Base-by-base conservation (phyloP, 176 grass and related monocot species). In the Carex littledalei region DNA sequence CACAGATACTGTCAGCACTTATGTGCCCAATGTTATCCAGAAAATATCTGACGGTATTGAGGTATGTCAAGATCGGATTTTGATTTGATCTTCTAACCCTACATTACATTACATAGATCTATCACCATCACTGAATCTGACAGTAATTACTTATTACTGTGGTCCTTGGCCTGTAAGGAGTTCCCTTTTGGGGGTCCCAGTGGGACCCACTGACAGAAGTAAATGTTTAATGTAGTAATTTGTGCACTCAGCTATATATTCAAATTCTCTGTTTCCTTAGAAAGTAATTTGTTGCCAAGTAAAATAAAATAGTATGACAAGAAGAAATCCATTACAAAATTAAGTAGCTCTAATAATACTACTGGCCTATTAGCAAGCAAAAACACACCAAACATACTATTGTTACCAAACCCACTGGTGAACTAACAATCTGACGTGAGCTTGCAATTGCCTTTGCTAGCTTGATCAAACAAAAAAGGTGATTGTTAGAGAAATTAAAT, bases 21-120 rank as follows among this genome's bases (percentile, higher is more conserved):
- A 90, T 47, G 86, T 89, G 49, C 89, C 91, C 1, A 81, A 78
- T 20, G 87, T 98, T 80, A 60, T 94, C 82, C 55, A 64, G 69
- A 87, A 49, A 59, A 80, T 98, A 70, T 55, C 87, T 20, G 84
- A 72, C 66, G 89, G 92, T 17, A 84, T 97, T 4, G 90, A 94
- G 92, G 94, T 97, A 81, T 4, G 15, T 17, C 32, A 72, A 21
- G 17, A 3, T 71, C 10, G 21, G 2, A 68, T 17, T 45, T 43
- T 16, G 8, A 71, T 71, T 43, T 20, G 16, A 71, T 45, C 16
- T 4, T 37, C 37, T 45, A 45, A 71, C 3, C 35, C n/a, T 24
- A 63, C 60, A 63, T 21, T 63, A 24, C 8, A 63, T 34, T 11
- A 22, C 10, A 22, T 64, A 71, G 35, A 70, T 70, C 29, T 35